Evolutionary conservation across 352 stramenopile species (phyloP).

Genomic region (Globisporangium polare): DNA sequence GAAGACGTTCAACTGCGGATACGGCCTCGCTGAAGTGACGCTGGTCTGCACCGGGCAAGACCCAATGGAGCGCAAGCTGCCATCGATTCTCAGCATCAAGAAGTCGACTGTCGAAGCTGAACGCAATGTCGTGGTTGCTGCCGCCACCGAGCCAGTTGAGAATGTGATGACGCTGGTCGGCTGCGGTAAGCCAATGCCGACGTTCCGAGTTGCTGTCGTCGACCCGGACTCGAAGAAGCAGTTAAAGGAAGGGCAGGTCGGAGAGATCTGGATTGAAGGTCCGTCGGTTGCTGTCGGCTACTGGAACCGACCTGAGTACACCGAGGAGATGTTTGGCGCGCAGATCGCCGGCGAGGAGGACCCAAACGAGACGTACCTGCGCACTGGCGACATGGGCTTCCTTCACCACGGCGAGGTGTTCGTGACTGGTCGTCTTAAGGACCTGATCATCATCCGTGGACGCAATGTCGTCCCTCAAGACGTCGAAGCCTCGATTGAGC

Average conservation of each 20-base stretch:
- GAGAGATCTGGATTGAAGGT: constrained; percentile 94
- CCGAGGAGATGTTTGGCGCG: constrained; percentile 64
- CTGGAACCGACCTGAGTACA: constrained; percentile 68
- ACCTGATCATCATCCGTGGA: constrained; percentile 83
- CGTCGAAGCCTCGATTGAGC: constrained; percentile 66
- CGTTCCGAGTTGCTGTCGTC: constrained; percentile 65
- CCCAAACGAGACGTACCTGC: constrained; percentile 35
- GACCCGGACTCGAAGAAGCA: constrained; percentile 51
- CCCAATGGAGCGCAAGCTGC: constrained; percentile 36
- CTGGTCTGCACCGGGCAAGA: constrained; percentile 75
- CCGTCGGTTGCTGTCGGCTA: constrained; percentile 67
- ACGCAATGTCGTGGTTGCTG: constrained; percentile 36
- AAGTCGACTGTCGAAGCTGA: constrained; percentile 62
- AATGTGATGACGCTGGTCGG: constrained; percentile 63
- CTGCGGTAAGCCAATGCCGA: constrained; percentile 78
- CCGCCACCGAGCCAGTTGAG: constrained; percentile 23
- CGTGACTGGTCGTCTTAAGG: constrained; percentile 71
- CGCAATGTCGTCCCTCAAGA: constrained; percentile 78
- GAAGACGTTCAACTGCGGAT: constrained; percentile 78
- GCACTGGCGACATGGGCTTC: constrained; percentile 79
- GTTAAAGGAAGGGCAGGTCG: constrained; percentile 55
- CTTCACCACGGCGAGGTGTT: constrained; percentile 64
- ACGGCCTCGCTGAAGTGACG: constrained; percentile 80
- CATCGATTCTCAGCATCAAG: constrained; percentile 59
- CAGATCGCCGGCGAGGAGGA: constrained; percentile 41